A percentile compares a stretch with the other conserved stretches of the same genome.
These are phyloP conservation scores for Hygrophorus russula DNA, from an alignment of 768 basidiomycete genomes.

Conservation along the genomic window DNA sequence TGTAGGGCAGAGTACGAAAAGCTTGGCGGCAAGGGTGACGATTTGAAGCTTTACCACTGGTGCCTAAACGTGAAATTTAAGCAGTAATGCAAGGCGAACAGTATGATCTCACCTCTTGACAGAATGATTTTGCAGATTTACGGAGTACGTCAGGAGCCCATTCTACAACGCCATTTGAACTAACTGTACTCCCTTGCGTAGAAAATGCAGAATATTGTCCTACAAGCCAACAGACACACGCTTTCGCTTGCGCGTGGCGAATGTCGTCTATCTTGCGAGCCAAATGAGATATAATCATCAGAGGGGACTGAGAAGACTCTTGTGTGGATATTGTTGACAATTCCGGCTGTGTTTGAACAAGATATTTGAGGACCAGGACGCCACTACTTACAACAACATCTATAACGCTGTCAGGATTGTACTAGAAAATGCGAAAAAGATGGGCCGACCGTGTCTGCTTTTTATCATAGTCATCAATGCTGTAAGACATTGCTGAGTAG, in stretches of 20 bases:
- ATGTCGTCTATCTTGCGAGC: constrained; percentile 74
- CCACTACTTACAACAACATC: constrained; percentile 72
- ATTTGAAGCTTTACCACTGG: constrained; percentile 71
- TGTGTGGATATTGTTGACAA: constrained; percentile 16
- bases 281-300: constrained; percentile 67
- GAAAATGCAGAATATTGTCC: constrained; percentile 64
- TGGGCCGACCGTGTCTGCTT: constrained; percentile 52
- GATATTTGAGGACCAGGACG: constrained; percentile 74
- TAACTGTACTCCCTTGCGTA: constrained; percentile 16
- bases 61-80: constrained; percentile 26
- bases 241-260: constrained; percentile 66
- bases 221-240: constrained; percentile 87
- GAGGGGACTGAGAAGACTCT: constrained; percentile 28
- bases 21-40: constrained; percentile 78
- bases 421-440: background rate
- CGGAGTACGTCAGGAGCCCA: constrained; percentile 90
- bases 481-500: constrained; percentile 58
- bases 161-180: constrained; percentile 47
- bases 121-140: constrained; percentile 65
- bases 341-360: constrained; percentile 61
- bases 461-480: constrained; percentile 74
- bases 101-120: constrained; percentile 41
- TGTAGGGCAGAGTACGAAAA: constrained; percentile 57
- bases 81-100: background rate
- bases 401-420: constrained; percentile 16